Conservation (phyloP, 352 stramenopile species). For the Elongisporangium prolatum region DNA sequence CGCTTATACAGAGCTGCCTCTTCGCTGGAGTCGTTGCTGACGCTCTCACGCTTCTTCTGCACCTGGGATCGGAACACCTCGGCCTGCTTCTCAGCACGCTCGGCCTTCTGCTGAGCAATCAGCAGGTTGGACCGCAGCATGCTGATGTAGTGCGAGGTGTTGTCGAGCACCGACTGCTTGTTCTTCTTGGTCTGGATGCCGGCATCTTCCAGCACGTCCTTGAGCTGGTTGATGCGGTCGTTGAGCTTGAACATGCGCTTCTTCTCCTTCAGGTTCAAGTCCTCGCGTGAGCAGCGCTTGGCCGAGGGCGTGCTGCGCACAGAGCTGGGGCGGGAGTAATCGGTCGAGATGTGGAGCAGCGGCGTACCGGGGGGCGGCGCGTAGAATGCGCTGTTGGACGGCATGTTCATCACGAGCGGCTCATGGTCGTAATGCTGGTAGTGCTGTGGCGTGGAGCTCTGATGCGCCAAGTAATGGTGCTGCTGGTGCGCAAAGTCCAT, state of each 20-base stretch:
- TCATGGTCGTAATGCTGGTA: neutral
- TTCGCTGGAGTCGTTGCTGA: neutral
- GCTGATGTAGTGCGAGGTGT: slow-evolving; percentile 62
- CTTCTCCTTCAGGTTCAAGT: slow-evolving; percentile 85
- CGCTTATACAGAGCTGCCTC: neutral
- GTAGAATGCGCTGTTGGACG: neutral
- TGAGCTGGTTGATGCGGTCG: slow-evolving; percentile 78
- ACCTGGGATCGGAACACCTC: slow-evolving; percentile 10
- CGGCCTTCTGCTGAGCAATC: slow-evolving; percentile 55
- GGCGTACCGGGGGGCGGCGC: neutral
- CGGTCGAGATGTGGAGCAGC: neutral
- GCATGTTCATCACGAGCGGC: neutral
- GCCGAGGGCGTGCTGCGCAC: slow-evolving; percentile 7
- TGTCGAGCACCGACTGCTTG: slow-evolving; percentile 75
- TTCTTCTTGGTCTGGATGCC: slow-evolving; percentile 78
- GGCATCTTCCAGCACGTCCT: slow-evolving; percentile 53
- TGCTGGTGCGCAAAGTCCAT: neutral
- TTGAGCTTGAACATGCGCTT: slow-evolving; percentile 90
- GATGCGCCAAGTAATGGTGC: neutral
- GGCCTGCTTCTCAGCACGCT: slow-evolving; percentile 46
- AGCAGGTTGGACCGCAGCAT: slow-evolving; percentile 46
- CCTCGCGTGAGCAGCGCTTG: slow-evolving; percentile 61
- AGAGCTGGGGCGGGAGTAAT: neutral
- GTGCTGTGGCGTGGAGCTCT: neutral
- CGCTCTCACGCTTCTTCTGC: neutral